phyloP scores from a whole-genome alignment of 192 early-diverging fungal genomes.

The Anaeromyces robustus region DNA sequence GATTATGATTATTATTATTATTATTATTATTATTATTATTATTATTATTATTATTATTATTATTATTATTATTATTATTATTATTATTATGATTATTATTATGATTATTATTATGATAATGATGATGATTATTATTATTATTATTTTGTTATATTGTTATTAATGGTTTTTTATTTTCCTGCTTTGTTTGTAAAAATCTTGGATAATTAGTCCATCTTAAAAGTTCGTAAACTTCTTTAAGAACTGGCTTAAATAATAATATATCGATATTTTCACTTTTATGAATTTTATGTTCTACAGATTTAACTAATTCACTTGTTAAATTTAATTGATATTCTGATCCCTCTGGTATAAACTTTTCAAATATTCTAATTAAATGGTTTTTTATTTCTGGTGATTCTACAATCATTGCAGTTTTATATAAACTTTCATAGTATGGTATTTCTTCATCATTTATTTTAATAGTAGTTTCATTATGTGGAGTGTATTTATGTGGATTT shows the following conservation, averaged over 20 bases:
- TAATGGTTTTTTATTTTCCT: not conserved
- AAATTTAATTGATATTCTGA: not conserved
- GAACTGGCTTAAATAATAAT: not conserved
- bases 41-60: too few relatives aligned
- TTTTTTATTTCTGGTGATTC: not conserved
- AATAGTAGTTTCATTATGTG: too few relatives aligned
- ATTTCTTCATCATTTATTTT: not conserved
- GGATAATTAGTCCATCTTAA: not conserved
- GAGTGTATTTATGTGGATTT: not conserved
- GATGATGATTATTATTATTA: too few relatives aligned
- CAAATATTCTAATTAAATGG: not conserved
- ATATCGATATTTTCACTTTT: not conserved
- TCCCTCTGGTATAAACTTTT: not conserved
- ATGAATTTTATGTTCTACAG: not conserved
- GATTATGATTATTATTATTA: too few relatives aligned
- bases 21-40: too few relatives aligned
- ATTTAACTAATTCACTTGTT: not conserved
- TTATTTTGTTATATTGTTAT: too few relatives aligned
- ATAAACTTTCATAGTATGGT: not conserved
- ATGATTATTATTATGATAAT: too few relatives aligned
- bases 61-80: too few relatives aligned
- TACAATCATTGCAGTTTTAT: not conserved
- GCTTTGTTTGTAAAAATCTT: not conserved
- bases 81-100: too few relatives aligned
- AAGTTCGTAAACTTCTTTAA: not conserved